Evolutionary conservation across 495 filamentous ascomycete genomes (phyloP), one percentile per base, ranked within the genome.

Genomic region (Talaromyces liani): DNA sequence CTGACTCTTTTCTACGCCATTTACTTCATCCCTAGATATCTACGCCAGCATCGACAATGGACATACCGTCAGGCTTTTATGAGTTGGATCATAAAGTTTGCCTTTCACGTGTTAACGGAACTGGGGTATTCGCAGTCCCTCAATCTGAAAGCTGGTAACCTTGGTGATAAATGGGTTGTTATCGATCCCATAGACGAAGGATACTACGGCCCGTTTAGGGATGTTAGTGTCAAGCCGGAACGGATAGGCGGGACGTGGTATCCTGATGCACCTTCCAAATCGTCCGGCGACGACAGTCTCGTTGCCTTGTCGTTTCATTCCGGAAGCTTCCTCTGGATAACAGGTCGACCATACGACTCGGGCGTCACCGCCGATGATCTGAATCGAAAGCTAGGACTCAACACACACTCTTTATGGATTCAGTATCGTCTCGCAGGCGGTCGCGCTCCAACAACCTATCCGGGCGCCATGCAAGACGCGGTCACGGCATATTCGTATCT

Each of bases 401-500:
- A 25, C 5, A 62, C 66, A 18, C 58, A 47, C 14, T 68, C 64
- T 27, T 36, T 68, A 18, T 68, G 66, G 64, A 16, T 64, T 14
- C 64, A 68, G 36, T 66, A 68, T 47, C 66, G 66, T 41, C 66
- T 68, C 7, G 64, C 62, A 0, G 49, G 49, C 24, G 49, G 49
- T 10, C 61, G 62, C 10, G 62, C 22, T 6, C 54, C 54, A 2
- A 57, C 54, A 4, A n/a, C 10, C 2, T 31, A 57, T 27, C 27
- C 54, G 0, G 54, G 54, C 25, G 24, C 54, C 10, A 27, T 57
- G 54, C 54, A 57, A 31, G 54, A 57, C 6, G 54, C 54, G 2
- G 7, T 57, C 16, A 57, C 54, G 54, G 22, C 54, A 14, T 57
- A 57, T 31, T 31, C 24, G n/a, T 71, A 73, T 58, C 72, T 81